Base-by-base conservation (phyloP, 176 grass and related monocot genomes). In the Triticum urartu region DNA sequence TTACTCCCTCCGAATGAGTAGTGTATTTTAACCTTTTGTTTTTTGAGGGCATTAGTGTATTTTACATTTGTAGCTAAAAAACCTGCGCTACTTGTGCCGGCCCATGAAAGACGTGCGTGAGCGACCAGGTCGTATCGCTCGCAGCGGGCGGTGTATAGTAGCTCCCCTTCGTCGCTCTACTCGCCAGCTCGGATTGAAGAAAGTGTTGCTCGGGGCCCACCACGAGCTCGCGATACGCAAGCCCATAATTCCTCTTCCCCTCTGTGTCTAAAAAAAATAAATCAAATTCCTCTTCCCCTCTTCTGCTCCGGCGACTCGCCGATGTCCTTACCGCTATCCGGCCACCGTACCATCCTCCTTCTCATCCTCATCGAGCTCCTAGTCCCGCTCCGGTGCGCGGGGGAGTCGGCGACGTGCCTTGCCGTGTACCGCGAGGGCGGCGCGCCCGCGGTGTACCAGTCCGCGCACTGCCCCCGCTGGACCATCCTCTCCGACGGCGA, bases 381-480 rank as follows among this genome's bases (percentile, higher is more conserved):
- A 3, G 32, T 38, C 24, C 24, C 79, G 43, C 81, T 64, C 25
- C 18, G 24, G 36, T 85, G 83, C 86, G 78, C 86, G 43, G 81
- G 81, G 7, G 96, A 98, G 79, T 92, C 93, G 12, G 84, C 79
- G 21, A 88, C 88, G 34, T 98, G 96, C 93, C 86, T 94, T 40
- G 79, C 90, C 21, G 86, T 92, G 42, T 98, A 98, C 88, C 83
- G 90, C 63, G 96, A 98, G 72, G 93, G 93, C 30, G 93, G 96
- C 36, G 93, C 96, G 14, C 88, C 96, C 4, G 93, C 96, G 54
- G 96, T 98, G 60, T 92, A 95, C 86, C 90, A 90, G 64, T 98
- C 97, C 52, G 64, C 94, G 62, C 90, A 92, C 61, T 96, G 94
- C 88, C 90, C 97, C 21, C 92, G 94, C 20, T 98, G 97, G 97